Base-by-base conservation (phyloP, 2,329 filamentous ascomycete genomes). In the Exophiala sp. region DNA sequence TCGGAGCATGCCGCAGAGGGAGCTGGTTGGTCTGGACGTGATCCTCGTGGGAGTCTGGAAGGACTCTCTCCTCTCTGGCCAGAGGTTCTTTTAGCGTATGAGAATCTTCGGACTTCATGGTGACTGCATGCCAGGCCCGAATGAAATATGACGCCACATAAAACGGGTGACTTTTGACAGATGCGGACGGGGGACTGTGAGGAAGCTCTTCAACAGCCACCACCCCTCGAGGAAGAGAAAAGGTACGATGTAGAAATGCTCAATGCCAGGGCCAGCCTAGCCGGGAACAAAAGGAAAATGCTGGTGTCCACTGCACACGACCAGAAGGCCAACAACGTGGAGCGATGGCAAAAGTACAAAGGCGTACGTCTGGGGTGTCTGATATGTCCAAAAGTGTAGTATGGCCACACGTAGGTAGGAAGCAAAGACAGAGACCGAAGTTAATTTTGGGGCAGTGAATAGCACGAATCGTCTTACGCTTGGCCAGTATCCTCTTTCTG, bases 1-100 rank as follows among this genome's bases (percentile, higher is more conserved):
- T n/a, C 6, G 51, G 45, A 9, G 43, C 30, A 1, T 34, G n/a
- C 11, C 45, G 52, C n/a, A 55, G 45, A 10, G 52, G 48, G 16
- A 19, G 11, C 19, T 45, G 42, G n/a, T 30, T 19, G 14, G 18
- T 37, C 18, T 37, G 14, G 34, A 37, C 14, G 19, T 18, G 29
- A 27, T 45, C 16, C 29, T 48, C 48, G 24, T 27, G 6, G 24
- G 24, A 27, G 10, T 27, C 24, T 10, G 24, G 10, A 27, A 27
- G 5, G 10, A 10, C 24, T 10, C 24, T 27, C 10, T 27, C 24
- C 10, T 27, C 11, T 40, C 24, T 4, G 35, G 19, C 19, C 34
- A 19, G 14, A 6, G 34, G 16, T 37, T 37, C 34, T 16, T 18
- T 18, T 4, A 13, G 14, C 1, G 7, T 3, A 6, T 19, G 14